phyloP scores from a whole-genome alignment of 768 basidiomycete species.

The Kwoniella pini region DNA sequence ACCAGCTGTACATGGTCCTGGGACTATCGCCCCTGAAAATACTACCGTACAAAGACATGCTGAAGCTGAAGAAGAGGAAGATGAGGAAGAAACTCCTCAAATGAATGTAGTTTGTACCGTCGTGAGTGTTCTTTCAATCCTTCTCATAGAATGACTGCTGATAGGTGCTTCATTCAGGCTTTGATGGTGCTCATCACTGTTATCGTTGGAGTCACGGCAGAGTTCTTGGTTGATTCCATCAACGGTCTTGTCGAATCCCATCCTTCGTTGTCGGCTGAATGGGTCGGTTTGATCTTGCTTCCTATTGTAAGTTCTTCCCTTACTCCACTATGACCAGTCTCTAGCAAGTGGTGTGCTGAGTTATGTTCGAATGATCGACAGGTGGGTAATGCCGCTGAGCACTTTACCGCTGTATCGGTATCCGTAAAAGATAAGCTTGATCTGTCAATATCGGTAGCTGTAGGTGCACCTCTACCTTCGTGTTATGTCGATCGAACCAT shows the following conservation, averaged over 20 bases:
- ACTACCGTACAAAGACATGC: neutral
- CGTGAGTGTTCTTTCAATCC: constrained; percentile 21
- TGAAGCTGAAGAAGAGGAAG: constrained; percentile 38
- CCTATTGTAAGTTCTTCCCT: constrained; percentile 66
- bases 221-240: constrained; percentile 76
- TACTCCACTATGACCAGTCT: too few relatives aligned
- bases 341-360: neutral
- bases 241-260: constrained; percentile 66
- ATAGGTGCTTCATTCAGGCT: constrained; percentile 14
- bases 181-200: constrained; percentile 47
- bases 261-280: constrained; percentile 67
- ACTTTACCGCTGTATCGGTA: constrained; percentile 86
- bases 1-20: constrained; percentile 12
- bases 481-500: neutral
- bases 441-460: constrained; percentile 83
- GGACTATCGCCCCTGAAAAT: constrained; percentile 6
- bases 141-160: neutral
- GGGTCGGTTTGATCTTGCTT: constrained; percentile 84
- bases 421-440: constrained; percentile 84
- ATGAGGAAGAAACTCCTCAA: constrained; percentile 51
- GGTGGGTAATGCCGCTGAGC: constrained; percentile 60
- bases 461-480: constrained; percentile 61
- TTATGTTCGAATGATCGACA: neutral
- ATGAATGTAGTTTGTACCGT: constrained; percentile 48
- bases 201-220: constrained; percentile 65